These are phyloP conservation scores for Aciculosporium take DNA, from an alignment of 2,329 filamentous ascomycete species.

Conservation along the genomic window DNA sequence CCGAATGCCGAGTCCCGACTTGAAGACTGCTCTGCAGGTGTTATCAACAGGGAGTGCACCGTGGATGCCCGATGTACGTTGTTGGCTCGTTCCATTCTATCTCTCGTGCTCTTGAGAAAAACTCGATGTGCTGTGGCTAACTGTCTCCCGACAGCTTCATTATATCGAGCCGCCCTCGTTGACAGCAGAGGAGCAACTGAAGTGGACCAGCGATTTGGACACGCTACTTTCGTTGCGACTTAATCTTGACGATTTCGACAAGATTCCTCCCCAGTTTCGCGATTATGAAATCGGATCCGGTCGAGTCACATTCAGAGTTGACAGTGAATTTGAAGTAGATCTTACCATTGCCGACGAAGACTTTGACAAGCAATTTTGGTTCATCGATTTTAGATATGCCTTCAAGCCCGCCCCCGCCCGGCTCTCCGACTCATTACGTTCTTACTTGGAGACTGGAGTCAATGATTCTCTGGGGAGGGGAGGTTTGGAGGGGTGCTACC, in stretches of 20 bases:
- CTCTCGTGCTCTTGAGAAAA: not conserved
- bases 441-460: slow-evolving; percentile 52
- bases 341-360: slow-evolving; percentile 82
- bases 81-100: not conserved
- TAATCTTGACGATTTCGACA: slow-evolving; percentile 70
- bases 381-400: slow-evolving; percentile 77
- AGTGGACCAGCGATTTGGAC: slow-evolving; percentile 67
- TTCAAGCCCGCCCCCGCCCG: slow-evolving; percentile 55
- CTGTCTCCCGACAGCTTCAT: slow-evolving; percentile 38
- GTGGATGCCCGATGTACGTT: slow-evolving; percentile 62
- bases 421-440: slow-evolving; percentile 48
- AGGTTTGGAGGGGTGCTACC: slow-evolving; percentile 68
- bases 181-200: slow-evolving; percentile 55
- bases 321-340: slow-evolving; percentile 82
- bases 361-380: slow-evolving; percentile 72
- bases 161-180: slow-evolving; percentile 65
- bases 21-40: slow-evolving; percentile 77
- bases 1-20: slow-evolving; percentile 75
- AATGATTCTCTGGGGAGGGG: slow-evolving; percentile 57
- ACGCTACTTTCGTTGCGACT: slow-evolving; percentile 69
- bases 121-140: slow-evolving; percentile 14
- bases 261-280: slow-evolving; percentile 58
- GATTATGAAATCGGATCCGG: slow-evolving; percentile 70
- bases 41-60: slow-evolving; percentile 63
- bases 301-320: slow-evolving; percentile 76